These are phyloP conservation scores for Coemansia sp. DNA, from an alignment of 192 early-diverging fungal genomes.

Conservation along the genomic window DNA sequence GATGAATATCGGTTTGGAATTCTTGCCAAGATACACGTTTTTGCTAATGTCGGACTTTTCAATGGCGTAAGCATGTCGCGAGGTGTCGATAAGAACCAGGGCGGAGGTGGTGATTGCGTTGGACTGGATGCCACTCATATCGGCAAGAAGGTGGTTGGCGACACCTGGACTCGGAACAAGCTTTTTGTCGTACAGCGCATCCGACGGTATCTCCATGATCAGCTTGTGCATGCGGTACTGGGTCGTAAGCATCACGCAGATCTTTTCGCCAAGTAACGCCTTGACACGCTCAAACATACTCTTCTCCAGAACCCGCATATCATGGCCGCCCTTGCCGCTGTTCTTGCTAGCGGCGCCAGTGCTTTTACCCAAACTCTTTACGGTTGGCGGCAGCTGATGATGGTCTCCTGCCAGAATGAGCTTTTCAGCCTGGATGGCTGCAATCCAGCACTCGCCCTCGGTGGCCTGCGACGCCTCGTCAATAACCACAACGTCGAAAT, in stretches of 20 bases:
- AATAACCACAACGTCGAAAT: constrained; percentile 79
- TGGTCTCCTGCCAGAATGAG: constrained; percentile 82
- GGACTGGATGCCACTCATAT: neutral
- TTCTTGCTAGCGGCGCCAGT: neutral
- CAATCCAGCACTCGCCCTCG: constrained; percentile 82
- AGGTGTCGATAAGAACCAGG: constrained; percentile 12
- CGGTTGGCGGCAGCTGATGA: constrained; percentile 76
- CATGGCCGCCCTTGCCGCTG: too few relatives aligned
- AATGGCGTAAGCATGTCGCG: neutral
- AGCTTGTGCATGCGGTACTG: constrained; percentile 7
- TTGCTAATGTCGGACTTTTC: neutral
- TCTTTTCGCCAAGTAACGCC: neutral
- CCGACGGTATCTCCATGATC: constrained; percentile 6
- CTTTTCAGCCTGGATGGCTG: constrained; percentile 64
- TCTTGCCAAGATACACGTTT: neutral
- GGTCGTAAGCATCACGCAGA: constrained; percentile 1
- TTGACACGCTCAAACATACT: constrained; percentile 11
- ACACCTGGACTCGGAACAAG: neutral
- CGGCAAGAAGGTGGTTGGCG: constrained; percentile 1
- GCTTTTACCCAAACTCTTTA: constrained; percentile 32
- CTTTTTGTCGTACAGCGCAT: neutral
- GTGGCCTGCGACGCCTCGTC: constrained; percentile 81
- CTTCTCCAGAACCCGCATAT: neutral
- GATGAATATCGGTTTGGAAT: neutral
- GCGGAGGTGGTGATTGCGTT: neutral